Conservation (phyloP, 108 stramenopile genomes). For the Ochromonas danica region DNA sequence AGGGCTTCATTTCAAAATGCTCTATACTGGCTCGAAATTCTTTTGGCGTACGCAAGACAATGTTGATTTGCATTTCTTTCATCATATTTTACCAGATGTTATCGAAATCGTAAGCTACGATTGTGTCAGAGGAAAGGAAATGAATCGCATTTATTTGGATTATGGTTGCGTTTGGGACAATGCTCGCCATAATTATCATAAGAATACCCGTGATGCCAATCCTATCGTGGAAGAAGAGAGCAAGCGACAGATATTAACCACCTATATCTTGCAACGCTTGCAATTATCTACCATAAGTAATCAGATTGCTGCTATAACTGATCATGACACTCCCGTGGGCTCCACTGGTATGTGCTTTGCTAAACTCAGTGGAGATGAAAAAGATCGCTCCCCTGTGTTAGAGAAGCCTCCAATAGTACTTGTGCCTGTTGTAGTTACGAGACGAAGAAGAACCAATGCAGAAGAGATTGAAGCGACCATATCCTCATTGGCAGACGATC, state of each 20-base stretch:
- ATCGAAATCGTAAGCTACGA: slow-evolving; percentile 17
- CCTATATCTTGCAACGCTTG: slow-evolving; percentile 12
- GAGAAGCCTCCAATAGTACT: background rate
- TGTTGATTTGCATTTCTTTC: slow-evolving; percentile 24
- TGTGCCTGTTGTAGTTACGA: background rate
- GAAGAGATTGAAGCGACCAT: slow-evolving; percentile 11
- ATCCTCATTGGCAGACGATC: background rate
- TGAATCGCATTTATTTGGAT: slow-evolving; percentile 27
- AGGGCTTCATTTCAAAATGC: background rate
- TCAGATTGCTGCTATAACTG: background rate
- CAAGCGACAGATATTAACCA: background rate
- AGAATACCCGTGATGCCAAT: background rate
- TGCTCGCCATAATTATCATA: background rate
- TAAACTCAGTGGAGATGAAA: background rate
- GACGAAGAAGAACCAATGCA: slow-evolving; percentile 1
- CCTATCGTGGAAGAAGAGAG: background rate
- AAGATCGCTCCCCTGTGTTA: background rate
- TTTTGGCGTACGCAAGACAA: slow-evolving; percentile 23
- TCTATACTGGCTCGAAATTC: slow-evolving; percentile 27
- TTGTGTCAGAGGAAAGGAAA: background rate
- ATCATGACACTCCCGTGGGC: background rate
- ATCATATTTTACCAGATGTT: background rate
- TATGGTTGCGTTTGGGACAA: background rate
- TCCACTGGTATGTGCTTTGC: background rate
- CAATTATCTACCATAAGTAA: background rate